Base-by-base conservation (phyloP, 129 eudicot species). In the Glebionis coronaria region DNA sequence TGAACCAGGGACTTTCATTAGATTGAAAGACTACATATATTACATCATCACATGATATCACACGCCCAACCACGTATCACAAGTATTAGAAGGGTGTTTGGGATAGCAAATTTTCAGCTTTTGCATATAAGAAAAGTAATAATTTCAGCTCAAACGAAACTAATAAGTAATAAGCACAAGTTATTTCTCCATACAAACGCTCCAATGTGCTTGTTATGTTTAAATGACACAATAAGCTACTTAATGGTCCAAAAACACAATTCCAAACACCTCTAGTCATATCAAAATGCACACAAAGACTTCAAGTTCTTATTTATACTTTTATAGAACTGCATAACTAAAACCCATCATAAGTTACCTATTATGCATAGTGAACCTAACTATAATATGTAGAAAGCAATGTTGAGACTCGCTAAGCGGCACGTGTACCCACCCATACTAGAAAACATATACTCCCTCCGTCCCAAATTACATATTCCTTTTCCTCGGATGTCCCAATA, bases 251-350 rank as follows among this genome's bases (percentile, higher is more conserved):
- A 12, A 46, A 46, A 12, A 46, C n/a, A n/a, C 52, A 46, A 46
- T 46, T 3, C 52, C 4, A 46, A 46, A 46, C 52, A 46, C 52
- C 52, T 12, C 5, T 8, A 46, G 16, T 46, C 15, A 46, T n/a
- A 46, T 12, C 25, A 3, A 9, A 25, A 61, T 35, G 61, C 51
- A 58, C 66, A 46, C 21, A 67, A 35, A 74, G 42, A 6, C 42
- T 35, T 35, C 42, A 35, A 35, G 42, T 35, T 35, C 42, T 35
- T 35, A 35, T 35, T 35, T 35, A 35, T 31, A 31, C 38, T 4
- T n/a, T 23, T 62, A 40, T 52, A 52, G 55, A 19, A 35, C 42
- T 35, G 9, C 13, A 8, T n/a, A 4, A 28, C 4, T 25, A 58
- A 58, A 9, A 29, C 38, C 38, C 38, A 5, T 35, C 42, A 35